Evolutionary conservation across 2,329 filamentous ascomycete genomes (phyloP).

Genomic region (Leptosphaerulina australis): DNA sequence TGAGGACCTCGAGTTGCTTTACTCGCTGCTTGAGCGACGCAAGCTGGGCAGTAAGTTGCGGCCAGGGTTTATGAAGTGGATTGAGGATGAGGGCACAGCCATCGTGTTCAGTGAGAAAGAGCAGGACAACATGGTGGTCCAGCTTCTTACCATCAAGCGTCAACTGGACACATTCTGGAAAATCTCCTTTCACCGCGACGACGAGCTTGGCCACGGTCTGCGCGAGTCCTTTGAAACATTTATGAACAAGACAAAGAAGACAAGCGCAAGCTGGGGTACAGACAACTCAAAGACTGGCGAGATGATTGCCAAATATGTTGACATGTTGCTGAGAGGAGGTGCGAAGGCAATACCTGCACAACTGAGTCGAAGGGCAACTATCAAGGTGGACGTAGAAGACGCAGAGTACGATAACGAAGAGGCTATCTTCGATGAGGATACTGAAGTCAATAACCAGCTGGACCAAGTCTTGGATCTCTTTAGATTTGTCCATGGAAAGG

Average conservation of each 20-base stretch:
- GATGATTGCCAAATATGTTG: constrained; percentile 98
- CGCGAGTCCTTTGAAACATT: constrained; percentile 86
- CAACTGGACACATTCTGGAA: constrained; percentile 78
- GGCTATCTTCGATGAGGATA: constrained; percentile 82
- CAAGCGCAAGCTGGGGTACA: constrained; percentile 72
- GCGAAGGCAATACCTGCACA: constrained; percentile 79
- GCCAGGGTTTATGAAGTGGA: constrained; percentile 77
- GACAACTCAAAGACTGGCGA: constrained; percentile 94
- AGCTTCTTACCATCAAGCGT: constrained; percentile 79
- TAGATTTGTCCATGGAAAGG: constrained; percentile 95
- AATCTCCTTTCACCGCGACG: constrained; percentile 76
- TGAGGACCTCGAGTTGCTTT: constrained; percentile 74
- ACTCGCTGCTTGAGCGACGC: constrained; percentile 75
- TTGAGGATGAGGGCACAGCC: constrained; percentile 71
- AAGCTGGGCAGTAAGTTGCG: constrained; percentile 73
- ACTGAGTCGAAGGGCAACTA: constrained; percentile 60
- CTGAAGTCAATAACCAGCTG: constrained; percentile 87
- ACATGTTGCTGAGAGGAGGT: constrained; percentile 84
- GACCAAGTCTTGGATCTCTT: constrained; percentile 94
- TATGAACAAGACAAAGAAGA: constrained; percentile 85
- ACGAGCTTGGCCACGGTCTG: constrained; percentile 77
- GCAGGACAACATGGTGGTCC: constrained; percentile 83
- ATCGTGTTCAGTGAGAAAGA: constrained; percentile 83
- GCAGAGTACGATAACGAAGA: constrained; percentile 64
- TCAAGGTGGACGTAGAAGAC: constrained; percentile 64